These are phyloP conservation scores for Petasospora fabianii DNA, from an alignment of 1,139 yeast species.

Conservation along the genomic window DNA sequence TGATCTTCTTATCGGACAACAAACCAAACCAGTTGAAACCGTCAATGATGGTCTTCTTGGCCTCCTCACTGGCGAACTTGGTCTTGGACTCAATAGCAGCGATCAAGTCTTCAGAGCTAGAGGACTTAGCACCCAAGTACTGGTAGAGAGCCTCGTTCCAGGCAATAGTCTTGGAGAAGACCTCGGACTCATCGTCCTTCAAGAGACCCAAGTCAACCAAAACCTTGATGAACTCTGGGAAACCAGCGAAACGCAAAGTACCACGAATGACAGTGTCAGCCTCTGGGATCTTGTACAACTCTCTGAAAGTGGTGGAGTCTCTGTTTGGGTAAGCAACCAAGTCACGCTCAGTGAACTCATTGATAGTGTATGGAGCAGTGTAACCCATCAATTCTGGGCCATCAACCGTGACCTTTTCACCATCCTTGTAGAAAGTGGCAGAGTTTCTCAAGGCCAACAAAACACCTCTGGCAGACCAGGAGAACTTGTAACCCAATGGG, in stretches of 20 bases:
- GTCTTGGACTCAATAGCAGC: constrained; percentile 76
- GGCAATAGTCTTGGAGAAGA: constrained; percentile 55
- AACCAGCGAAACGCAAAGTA: constrained; percentile 95
- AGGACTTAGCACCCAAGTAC: constrained; percentile 70
- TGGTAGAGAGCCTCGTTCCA: constrained; percentile 89
- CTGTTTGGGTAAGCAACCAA: constrained; percentile 97
- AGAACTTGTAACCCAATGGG: constrained; percentile 97
- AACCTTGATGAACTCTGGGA: constrained; percentile 96
- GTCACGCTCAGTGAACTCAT: constrained; percentile 66
- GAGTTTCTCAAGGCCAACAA: constrained; percentile 90
- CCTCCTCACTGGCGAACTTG: constrained; percentile 74
- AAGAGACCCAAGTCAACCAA: constrained; percentile 92
- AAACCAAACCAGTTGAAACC: constrained; percentile 95
- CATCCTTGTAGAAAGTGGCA: constrained; percentile 86
- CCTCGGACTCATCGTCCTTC: constrained; percentile 64
- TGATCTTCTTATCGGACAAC: constrained; percentile 70
- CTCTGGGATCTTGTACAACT: constrained; percentile 91
- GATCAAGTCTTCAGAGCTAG: constrained; percentile 66
- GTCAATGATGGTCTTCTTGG: constrained; percentile 78
- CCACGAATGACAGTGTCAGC: constrained; percentile 97
- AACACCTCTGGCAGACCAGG: constrained; percentile 99
- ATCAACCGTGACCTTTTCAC: constrained; percentile 70
- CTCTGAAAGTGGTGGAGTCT: constrained; percentile 92
- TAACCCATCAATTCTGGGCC: constrained; percentile 94
- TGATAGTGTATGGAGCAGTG: constrained; percentile 93